Evolutionary conservation across 1,284 basidiomycete species (phyloP).

Genomic region (Puccinia brachypodii): DNA sequence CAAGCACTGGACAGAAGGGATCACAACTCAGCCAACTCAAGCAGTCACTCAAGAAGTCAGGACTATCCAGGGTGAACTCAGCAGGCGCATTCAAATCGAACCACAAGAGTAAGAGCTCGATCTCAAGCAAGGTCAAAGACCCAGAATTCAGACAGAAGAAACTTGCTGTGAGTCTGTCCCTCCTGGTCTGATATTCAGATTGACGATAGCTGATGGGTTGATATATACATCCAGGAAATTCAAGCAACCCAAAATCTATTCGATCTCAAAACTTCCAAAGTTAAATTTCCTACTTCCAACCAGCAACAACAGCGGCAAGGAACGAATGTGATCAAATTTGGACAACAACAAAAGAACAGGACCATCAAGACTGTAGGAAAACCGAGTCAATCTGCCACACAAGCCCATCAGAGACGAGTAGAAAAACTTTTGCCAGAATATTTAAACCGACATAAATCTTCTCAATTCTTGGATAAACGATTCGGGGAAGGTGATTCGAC

Average conservation of each 20-base stretch:
- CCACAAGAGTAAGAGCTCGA: conserved; percentile 31
- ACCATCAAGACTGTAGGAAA: conserved; percentile 36
- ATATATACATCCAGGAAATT: conserved; percentile 20
- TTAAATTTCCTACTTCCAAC: conserved; percentile 40
- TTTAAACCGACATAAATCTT: conserved; percentile 72
- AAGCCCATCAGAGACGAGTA: conserved; percentile 50
- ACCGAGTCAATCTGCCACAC: conserved; percentile 35
- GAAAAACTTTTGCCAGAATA: conserved; percentile 80
- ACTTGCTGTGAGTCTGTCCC: conserved; percentile 12
- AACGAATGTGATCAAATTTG: not conserved
- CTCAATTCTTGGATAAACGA: conserved; percentile 86
- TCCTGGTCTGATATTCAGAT: not conserved
- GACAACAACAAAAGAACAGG: not conserved
- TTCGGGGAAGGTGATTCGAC: conserved; percentile 93
- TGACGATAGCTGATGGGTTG: not conserved
- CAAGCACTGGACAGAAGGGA: conserved; percentile 21
- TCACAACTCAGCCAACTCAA: conserved; percentile 45
- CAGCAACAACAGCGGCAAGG: conserved; percentile 11
- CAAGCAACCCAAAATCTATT: conserved; percentile 45
- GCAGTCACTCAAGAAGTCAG: conserved; percentile 33
- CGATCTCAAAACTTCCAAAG: conserved; percentile 40
- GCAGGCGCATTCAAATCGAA: not conserved
- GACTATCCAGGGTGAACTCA: conserved; percentile 27
- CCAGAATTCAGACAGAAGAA: conserved; percentile 44
- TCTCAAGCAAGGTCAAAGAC: conserved; percentile 23